Base-by-base conservation (phyloP, 2,329 filamentous ascomycete genomes). In the Bipolaris victoriae region DNA sequence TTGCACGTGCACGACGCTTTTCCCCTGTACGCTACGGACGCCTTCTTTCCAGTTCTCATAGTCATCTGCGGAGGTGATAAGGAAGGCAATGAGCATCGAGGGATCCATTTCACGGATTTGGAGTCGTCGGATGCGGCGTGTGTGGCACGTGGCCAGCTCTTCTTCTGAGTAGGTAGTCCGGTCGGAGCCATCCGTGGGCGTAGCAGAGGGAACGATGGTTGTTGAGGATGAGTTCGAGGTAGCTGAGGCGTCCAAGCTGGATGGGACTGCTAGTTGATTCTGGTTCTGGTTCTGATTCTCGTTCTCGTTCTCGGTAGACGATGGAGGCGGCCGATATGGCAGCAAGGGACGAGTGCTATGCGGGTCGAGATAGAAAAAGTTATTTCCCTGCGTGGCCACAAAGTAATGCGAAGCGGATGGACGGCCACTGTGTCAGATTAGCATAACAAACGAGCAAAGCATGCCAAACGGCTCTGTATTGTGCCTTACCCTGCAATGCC, bases 41-140 rank as follows among this genome's bases (percentile, higher is more conserved):
- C 86, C 84, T 57, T 85, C 81, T 70, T 91, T 89, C 93, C 93
- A 98, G 51, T 86, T 84, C 37, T 84, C 79, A 89, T 94, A 98
- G 65, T 99, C 95, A 41, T 88, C 84, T 66, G 94, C 88, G 56
- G 90, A 86, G 39, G 84, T 85, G 60, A 99, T 92, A 35, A 99
- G 79, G 70, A 98, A 98, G 4, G 92, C 94, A 63, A 99, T 91
- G 40, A 99, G 80, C 95, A 99, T 99, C 71, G 92, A 97, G 0
- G 95, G 95, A 69, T 99, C 95, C 91, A 99, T 95, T 71, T 98
- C 93, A 57, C 88, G 87, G 47, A 99, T 84, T 65, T 95, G 89
- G 29, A 99, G 83, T 54, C 90, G 86, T 36, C 94, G 87, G 16
- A 99, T 79, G 46, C 94, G 88, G 49, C 91, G 86, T 0, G 93